Evolutionary conservation across 306 rosid species (phyloP).

Genomic region (Lathyrus tuberosus): DNA sequence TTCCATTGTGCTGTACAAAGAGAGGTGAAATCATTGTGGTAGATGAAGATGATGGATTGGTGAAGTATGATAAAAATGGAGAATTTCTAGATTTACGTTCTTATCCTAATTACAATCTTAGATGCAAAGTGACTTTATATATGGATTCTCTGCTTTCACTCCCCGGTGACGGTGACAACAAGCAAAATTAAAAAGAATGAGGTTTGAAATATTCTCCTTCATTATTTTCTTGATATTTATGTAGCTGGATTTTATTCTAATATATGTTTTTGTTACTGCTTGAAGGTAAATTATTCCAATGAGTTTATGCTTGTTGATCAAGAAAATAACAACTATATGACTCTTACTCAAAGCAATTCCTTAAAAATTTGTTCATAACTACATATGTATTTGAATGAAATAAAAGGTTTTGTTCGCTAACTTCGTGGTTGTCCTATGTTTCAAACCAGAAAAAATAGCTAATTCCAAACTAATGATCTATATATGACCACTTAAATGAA

Average conservation of each 20-base stretch:
- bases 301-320: neutral
- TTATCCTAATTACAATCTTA: neutral
- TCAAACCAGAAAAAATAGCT: neutral
- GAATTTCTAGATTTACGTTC: neutral
- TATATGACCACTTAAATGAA: neutral
- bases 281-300: neutral
- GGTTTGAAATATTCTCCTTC: neutral
- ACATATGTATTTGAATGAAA: neutral
- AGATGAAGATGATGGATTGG: neutral
- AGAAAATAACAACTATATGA: neutral
- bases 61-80: slow-evolving; percentile 25
- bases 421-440: neutral
- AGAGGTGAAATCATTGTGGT: slow-evolving; percentile 31
- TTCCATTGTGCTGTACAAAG: neutral
- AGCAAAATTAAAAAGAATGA: neutral
- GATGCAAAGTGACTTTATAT: neutral
- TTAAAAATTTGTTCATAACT: neutral
- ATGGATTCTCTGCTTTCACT: slow-evolving; percentile 35
- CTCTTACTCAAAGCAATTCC: neutral
- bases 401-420: neutral
- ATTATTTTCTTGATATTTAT: neutral
- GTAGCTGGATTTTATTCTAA: neutral
- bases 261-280: neutral
- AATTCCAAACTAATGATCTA: neutral
- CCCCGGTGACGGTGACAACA: neutral